Evolutionary conservation across 163 green algal species (phyloP).

Genomic region (Coccomyxa subellipsoidea): DNA sequence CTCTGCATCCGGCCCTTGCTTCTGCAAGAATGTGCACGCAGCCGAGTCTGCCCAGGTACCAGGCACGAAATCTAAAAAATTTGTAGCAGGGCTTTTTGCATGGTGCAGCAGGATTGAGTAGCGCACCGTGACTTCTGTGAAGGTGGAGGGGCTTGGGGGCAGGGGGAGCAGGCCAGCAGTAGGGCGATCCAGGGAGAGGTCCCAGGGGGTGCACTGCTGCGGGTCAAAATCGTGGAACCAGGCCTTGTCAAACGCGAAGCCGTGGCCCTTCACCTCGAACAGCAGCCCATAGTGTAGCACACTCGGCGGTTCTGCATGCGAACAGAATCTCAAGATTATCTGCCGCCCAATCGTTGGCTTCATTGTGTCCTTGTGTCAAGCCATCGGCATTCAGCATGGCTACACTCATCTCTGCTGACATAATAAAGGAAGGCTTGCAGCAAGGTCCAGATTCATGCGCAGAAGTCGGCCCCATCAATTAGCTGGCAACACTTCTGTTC

Average conservation of each 20-base stretch:
- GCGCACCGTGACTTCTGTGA: background rate
- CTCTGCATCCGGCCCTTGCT: too few relatives aligned
- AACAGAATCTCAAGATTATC: background rate
- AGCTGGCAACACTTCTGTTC: too few relatives aligned
- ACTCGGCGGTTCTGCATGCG: constrained; percentile 18
- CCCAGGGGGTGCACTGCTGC: constrained; percentile 40
- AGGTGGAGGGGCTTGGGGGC: constrained; percentile 29
- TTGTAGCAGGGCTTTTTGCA: background rate
- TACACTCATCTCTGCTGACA: too few relatives aligned
- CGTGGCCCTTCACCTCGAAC: constrained; percentile 24
- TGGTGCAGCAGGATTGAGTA: background rate
- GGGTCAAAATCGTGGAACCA: constrained; percentile 45
- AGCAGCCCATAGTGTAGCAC: constrained; percentile 54
- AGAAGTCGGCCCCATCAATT: too few relatives aligned
- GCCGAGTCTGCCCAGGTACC: too few relatives aligned
- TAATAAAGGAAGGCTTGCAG: too few relatives aligned
- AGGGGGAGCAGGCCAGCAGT: constrained; percentile 42
- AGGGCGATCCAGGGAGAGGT: constrained; percentile 8
- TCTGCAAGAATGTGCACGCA: too few relatives aligned
- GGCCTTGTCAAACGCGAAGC: constrained; percentile 50
- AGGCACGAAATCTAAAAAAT: too few relatives aligned
- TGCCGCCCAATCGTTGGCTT: too few relatives aligned
- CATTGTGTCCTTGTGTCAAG: too few relatives aligned
- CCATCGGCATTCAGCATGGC: too few relatives aligned
- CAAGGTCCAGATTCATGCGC: too few relatives aligned